Base-by-base conservation (phyloP, 2,329 filamentous ascomycete genomes). In the Monosporascus sp. region DNA sequence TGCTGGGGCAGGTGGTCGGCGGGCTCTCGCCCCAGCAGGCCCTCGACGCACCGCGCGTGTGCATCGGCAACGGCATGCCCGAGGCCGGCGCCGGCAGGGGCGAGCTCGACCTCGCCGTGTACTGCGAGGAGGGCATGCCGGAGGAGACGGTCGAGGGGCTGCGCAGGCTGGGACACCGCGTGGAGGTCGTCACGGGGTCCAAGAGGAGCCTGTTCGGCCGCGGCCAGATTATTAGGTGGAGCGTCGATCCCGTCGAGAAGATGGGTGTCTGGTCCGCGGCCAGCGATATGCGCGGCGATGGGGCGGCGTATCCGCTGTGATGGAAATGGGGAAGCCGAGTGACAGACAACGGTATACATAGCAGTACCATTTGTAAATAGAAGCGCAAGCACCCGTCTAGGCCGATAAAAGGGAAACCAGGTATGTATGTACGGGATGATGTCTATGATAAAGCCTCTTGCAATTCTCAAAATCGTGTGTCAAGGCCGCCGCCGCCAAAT, bases 1-100 rank as follows among this genome's bases (percentile, higher is more conserved):
- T 99, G 9, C 77, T 97, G 2, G 96, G 95, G 60, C 92, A 96
- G 81, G 72, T 96, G 0, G 83, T 91, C 0, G 96, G 92, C 62
- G 84, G 85, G 2, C 77, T 90, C 50, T 87, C 86, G 57, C 91
- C 92, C 0, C 94, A 99, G 71, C 84, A 90, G 54, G 91, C 93
- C 3, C 79, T 97, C 0, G 94, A 99, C 66, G 88, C 93, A 3
- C 93, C 94, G 17, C 79, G 94, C n/a, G 80, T 97, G 59, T 97
- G 91, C 63, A 89, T 97, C 54, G 87, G 87, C 1, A 84, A 88
- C 0, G 86, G 84, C 0, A 85, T 86, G 76, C 82, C 86, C 0
- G 80, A 84, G 47, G 70, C 75, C 27, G 80, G 80, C 6, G 53
- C 53, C 14, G 53, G 54, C 22, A 48, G 53, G 14, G 55, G 50